Percentiles rank a stretch among this genome's conserved stretches.
Conservation (phyloP, 257 asterid genomes). For the Forsythia viridissima region DNA sequence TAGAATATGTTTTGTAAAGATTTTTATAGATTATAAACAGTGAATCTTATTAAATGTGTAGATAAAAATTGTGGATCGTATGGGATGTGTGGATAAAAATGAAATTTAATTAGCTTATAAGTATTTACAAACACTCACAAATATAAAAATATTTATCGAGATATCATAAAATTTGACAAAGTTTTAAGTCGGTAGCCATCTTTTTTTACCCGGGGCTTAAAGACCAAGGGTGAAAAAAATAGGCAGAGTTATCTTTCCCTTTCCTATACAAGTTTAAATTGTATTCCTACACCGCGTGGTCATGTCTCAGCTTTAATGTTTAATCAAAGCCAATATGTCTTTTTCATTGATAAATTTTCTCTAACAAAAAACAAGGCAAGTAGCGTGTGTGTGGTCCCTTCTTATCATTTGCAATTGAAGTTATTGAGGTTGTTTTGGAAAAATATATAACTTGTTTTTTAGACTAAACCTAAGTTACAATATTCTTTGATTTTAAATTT, state of each 20-base stretch:
- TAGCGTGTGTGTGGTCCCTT: constrained; percentile 16
- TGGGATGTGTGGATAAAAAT: too few species aligned
- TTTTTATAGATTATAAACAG: too few species aligned
- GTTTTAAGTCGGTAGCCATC: not conserved
- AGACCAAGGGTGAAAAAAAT: not conserved
- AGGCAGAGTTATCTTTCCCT: too few species aligned
- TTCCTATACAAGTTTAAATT: too few species aligned
- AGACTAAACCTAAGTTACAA: not conserved
- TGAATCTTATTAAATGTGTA: too few species aligned
- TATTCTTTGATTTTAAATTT: too few species aligned
- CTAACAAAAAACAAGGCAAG: not conserved
- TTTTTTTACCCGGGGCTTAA: not conserved
- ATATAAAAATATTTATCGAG: not conserved
- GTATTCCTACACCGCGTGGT: not conserved
- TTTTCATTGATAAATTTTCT: constrained; percentile 10
- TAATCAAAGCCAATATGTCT: constrained; percentile 10
- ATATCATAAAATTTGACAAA: not conserved
- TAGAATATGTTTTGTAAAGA: too few species aligned
- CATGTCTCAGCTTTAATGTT: constrained; percentile 26
- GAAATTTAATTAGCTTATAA: too few species aligned
- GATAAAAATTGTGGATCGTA: too few species aligned
- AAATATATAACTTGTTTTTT: too few species aligned
- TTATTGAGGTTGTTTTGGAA: not conserved
- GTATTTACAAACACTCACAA: too few species aligned
- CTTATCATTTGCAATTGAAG: not conserved